A percentile compares a stretch with the other conserved stretches of the same genome.
Conservation (phyloP, 192 early-diverging fungal species). For the Dimargaris cristalligena region DNA sequence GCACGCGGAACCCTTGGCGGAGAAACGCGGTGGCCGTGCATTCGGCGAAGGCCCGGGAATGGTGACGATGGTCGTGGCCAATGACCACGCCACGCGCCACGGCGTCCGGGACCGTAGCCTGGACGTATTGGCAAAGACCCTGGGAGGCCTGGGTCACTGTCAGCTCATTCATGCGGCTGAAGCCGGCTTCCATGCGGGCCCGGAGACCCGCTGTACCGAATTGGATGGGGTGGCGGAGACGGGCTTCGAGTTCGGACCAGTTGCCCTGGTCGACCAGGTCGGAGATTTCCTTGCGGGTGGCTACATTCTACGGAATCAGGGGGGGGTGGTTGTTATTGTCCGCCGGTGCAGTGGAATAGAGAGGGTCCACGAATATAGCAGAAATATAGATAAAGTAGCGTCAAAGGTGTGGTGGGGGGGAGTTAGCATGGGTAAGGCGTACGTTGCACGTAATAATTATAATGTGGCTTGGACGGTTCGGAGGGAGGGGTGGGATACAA, state of each 20-base stretch:
- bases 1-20: constrained; percentile 58
- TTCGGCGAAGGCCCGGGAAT: constrained; percentile 63
- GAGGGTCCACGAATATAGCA: too few relatives aligned
- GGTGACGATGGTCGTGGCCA: constrained; percentile 87
- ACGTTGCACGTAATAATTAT: neutral
- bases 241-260: constrained; percentile 29
- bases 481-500: too few relatives aligned
- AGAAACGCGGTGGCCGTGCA: constrained; percentile 73
- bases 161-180: constrained; percentile 79
- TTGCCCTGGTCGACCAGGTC: constrained; percentile 28
- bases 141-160: constrained; percentile 89
- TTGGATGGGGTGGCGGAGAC: constrained; percentile 47
- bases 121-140: constrained; percentile 58
- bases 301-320: too few relatives aligned
- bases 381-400: too few relatives aligned
- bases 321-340: too few relatives aligned
- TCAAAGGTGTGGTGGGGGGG: too few relatives aligned
- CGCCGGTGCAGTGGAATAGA: too few relatives aligned
- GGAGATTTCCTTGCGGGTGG: constrained; percentile 40
- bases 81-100: constrained; percentile 66
- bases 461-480: neutral
- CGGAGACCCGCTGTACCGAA: constrained; percentile 82
- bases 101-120: constrained; percentile 34
- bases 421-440: neutral
- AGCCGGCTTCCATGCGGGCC: constrained; percentile 88